Percentiles rank a stretch among this genome's conserved stretches.
Evolutionary conservation across 106 monocot species (phyloP).

Genomic region (Allium cepa): DNA sequence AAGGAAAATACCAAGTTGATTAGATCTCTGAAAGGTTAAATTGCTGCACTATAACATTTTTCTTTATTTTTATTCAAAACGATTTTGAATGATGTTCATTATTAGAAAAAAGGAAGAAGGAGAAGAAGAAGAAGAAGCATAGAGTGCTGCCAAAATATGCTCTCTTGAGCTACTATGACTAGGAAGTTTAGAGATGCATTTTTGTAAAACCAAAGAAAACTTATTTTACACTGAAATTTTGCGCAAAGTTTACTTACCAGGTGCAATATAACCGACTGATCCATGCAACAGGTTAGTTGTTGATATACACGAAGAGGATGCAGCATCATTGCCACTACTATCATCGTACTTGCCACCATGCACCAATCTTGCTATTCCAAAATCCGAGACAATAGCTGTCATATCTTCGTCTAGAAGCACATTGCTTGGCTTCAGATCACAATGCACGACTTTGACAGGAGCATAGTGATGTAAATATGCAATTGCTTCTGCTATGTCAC

Average conservation of each 20-base stretch:
- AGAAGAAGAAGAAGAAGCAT: no score
- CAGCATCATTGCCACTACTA: neutral
- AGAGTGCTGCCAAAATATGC: no score
- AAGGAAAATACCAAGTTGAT: no score
- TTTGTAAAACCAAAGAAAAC: no score
- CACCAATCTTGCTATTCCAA: conserved; percentile 69
- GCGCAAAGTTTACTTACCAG: conserved; percentile 36
- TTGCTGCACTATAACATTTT: no score
- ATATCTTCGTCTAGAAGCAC: conserved; percentile 78
- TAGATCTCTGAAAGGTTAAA: no score
- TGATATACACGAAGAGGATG: conserved; percentile 30
- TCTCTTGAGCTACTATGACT: no score
- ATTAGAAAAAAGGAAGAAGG: no score
- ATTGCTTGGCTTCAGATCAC: conserved; percentile 96
- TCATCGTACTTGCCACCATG: conserved; percentile 19
- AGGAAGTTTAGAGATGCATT: no score
- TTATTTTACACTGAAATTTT: no score
- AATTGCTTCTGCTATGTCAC: conserved; percentile 76
- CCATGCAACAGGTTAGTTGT: conserved; percentile 56
- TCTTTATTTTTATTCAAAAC: no score
- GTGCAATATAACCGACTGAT: conserved; percentile 86
- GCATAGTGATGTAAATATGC: conserved; percentile 88
- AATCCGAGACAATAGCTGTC: conserved; percentile 79
- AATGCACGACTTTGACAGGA: conserved; percentile 69
- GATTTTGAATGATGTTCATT: no score